A percentile compares a stretch with the other conserved stretches of the same genome.
phyloP scores from a whole-genome alignment of 2,329 filamentous ascomycete species.

The Fusarium abutilonis region DNA sequence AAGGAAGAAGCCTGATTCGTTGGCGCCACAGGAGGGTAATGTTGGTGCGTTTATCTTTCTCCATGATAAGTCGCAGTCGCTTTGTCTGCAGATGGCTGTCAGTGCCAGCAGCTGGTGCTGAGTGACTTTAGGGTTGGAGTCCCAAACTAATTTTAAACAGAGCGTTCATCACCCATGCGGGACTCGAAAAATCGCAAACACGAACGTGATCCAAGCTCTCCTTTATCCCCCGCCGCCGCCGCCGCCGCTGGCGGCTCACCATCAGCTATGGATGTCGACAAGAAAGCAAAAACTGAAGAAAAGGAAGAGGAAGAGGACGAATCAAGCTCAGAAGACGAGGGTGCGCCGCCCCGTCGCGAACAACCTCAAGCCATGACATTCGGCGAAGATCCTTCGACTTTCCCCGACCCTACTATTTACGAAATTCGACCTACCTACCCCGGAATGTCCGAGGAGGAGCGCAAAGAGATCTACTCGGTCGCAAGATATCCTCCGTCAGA shows the following conservation, averaged over 20 bases:
- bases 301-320: conserved; percentile 53
- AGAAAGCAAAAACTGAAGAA: conserved; percentile 55
- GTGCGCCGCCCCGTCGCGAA: conserved; percentile 69
- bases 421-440: conserved; percentile 81
- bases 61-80: background rate
- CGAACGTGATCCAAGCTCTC: conserved; percentile 66
- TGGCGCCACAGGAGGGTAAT: conserved; percentile 60
- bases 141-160: conserved; percentile 48
- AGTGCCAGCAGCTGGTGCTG: conserved; percentile 15
- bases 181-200: conserved; percentile 62
- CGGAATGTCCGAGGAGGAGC: conserved; percentile 85
- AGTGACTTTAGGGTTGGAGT: background rate
- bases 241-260: conserved; percentile 59
- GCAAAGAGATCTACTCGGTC: conserved; percentile 88
- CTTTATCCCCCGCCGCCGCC: conserved; percentile 65
- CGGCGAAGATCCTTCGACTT: conserved; percentile 90
- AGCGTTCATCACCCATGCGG: conserved; percentile 64
- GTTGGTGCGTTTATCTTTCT: conserved; percentile 43
- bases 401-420: conserved; percentile 91
- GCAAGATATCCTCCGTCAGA: conserved; percentile 83
- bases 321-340: conserved; percentile 67
- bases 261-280: conserved; percentile 67
- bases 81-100: background rate
- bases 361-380: conserved; percentile 86
- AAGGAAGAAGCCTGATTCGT: conserved; percentile 77